Conservation (phyloP, 306 rosid genomes). For the Gillenia trifoliata region DNA sequence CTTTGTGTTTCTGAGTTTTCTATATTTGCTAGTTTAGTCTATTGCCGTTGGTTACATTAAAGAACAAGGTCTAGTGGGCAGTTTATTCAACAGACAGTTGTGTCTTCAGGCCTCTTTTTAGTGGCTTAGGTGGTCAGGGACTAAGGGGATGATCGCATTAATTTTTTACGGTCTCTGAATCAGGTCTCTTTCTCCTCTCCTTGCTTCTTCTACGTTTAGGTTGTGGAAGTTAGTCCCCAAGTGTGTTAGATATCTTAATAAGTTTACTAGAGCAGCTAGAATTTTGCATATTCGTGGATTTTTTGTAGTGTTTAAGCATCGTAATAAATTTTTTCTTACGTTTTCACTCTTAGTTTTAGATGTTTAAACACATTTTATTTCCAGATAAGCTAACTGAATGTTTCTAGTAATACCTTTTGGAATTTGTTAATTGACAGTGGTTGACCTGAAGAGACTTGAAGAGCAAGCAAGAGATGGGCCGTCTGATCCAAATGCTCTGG, state of each 20-base stretch:
- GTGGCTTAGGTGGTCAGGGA: background rate
- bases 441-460: conserved; percentile 86
- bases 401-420: background rate
- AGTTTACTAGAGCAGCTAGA: background rate
- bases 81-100: no score
- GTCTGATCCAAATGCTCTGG: conserved; percentile 89
- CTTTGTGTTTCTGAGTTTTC: no score
- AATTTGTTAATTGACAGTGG: conserved; percentile 52
- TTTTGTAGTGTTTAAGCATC: background rate
- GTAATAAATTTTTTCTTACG: background rate
- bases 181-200: background rate
- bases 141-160: background rate
- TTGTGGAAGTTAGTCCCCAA: background rate
- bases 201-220: background rate
- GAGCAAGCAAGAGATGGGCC: conserved; percentile 98
- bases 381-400: background rate
- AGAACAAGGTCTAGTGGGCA: no score
- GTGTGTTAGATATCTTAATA: background rate
- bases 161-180: background rate
- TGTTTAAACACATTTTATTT: background rate
- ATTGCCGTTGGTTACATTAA: no score
- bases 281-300: background rate
- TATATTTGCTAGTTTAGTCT: no score
- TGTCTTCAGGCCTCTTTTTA: background rate
- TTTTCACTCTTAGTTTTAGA: background rate